Evolutionary conservation across 2,329 filamentous ascomycete genomes (phyloP), one percentile per base, ranked within the genome.

Genomic region (Fusarium sp.): DNA sequence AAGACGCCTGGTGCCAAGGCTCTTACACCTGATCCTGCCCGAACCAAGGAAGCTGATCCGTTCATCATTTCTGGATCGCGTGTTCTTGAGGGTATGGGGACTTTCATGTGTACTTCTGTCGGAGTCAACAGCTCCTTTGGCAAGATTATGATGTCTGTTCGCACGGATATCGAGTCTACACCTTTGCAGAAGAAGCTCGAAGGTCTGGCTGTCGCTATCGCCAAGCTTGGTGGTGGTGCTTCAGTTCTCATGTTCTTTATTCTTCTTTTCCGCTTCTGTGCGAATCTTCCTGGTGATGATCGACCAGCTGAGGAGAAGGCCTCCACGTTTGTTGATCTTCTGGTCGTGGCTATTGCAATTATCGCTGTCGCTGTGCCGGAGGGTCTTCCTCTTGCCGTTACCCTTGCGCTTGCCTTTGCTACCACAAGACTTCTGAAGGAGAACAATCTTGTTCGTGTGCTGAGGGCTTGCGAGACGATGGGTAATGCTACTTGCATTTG

Each of bases 11-110:
- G 84, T 30, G 90, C 92, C 37, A 90, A 93, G 25, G 92, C 92
- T 20, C 91, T 85, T 72, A 83, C 84, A 18, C 90, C 90, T 20
- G 91, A 94, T 70, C 87, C 92, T 70, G 88, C 87, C 67, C 83
- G 88, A 37, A 83, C 90, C 20, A 90, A 88, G 81, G 94, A 94
- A 78, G 86, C 93, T 78, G 92, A 94, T 69, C 92, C 92, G 0
- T 93, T 94, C 73, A 93, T 98, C 74, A 92, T 97, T 70, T 97
- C 94, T n/a, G 94, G 92, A 24, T 86, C 90, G 55, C 91, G 91
- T 65, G 91, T 94, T 57, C 91, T 93, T 80, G 91, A 94, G 76
- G 92, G 92, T 10, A 67, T 66, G 55, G 92, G 92, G 7, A 93
- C 90, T 1, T 94, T 89, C 72, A 83, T 94, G 77, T 89, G 90